phyloP scores from a whole-genome alignment of 768 basidiomycete species.

The Pisolithus orientalis region DNA sequence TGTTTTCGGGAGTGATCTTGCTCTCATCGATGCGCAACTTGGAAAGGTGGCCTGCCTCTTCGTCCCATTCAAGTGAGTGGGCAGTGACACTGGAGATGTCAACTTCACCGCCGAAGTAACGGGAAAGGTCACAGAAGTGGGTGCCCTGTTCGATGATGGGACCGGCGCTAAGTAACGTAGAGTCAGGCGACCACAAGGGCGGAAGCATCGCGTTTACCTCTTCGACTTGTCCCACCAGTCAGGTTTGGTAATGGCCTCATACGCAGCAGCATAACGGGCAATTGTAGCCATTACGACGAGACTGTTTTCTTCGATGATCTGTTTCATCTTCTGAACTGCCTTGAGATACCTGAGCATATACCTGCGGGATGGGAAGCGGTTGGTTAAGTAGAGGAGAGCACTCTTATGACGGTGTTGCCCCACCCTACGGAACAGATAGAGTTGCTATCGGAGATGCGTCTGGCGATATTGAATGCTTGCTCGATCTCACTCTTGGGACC shows the following conservation, averaged over 20 bases:
- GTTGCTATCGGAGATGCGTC: slow-evolving; percentile 58
- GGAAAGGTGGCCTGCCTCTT: slow-evolving; percentile 78
- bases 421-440: slow-evolving; percentile 88
- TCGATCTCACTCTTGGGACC: slow-evolving; percentile 63
- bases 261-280: slow-evolving; percentile 90
- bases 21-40: slow-evolving; percentile 81
- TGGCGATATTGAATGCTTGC: slow-evolving; percentile 66
- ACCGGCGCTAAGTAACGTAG: slow-evolving; percentile 44
- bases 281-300: slow-evolving; percentile 94
- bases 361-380: slow-evolving; percentile 29
- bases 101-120: slow-evolving; percentile 96
- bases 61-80: slow-evolving; percentile 89
- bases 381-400: not conserved
- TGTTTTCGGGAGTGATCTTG: slow-evolving; percentile 77
- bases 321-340: slow-evolving; percentile 94
- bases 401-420: slow-evolving; percentile 14
- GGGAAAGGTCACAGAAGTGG: slow-evolving; percentile 94
- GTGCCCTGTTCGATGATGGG: slow-evolving; percentile 91
- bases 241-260: slow-evolving; percentile 69
- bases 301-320: slow-evolving; percentile 90
- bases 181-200: not conserved
- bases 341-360: slow-evolving; percentile 94
- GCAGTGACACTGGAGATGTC: slow-evolving; percentile 76
- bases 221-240: slow-evolving; percentile 95
- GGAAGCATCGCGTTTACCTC: slow-evolving; percentile 37